phyloP scores from a whole-genome alignment of 768 basidiomycete species.

The Lactarius deliciosus region DNA sequence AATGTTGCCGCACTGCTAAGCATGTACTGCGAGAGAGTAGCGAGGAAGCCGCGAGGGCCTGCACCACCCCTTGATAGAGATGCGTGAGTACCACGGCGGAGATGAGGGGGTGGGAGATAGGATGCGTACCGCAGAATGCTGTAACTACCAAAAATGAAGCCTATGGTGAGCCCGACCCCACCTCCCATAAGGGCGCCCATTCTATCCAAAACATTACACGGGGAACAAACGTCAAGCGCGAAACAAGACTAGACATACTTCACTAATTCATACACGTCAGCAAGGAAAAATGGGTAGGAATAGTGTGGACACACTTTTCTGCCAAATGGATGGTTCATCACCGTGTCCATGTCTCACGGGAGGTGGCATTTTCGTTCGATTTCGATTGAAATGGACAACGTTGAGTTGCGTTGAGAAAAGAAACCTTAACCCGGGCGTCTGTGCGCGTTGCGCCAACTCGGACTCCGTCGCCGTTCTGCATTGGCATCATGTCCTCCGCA shows the following conservation, averaged over 20 bases:
- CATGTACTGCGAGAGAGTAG: conserved; percentile 98
- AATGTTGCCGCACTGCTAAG: conserved; percentile 96
- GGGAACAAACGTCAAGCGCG: conserved; percentile 5
- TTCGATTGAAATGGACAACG: conserved; percentile 6
- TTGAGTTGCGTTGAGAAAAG: background rate
- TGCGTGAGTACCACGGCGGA: conserved; percentile 9
- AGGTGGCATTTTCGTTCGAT: conserved; percentile 24
- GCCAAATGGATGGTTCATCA: conserved; percentile 30
- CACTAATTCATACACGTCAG: conserved; percentile 42
- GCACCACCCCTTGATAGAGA: conserved; percentile 66
- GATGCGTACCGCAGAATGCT: conserved; percentile 77
- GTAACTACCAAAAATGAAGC: conserved; percentile 95
- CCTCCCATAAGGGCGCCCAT: conserved; percentile 93
- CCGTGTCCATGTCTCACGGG: conserved; percentile 24
- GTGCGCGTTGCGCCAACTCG: background rate
- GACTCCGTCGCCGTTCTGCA: conserved; percentile 5
- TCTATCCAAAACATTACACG: conserved; percentile 41
- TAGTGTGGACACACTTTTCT: conserved; percentile 29
- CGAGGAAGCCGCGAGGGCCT: conserved; percentile 85
- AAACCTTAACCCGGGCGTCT: conserved; percentile 19
- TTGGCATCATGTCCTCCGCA: conserved; percentile 7
- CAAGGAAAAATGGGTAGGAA: background rate
- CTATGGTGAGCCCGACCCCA: conserved; percentile 93
- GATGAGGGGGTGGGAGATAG: background rate
- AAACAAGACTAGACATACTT: conserved; percentile 46